Conservation (phyloP, 306 rosid species). For the Rosa persica region DNA sequence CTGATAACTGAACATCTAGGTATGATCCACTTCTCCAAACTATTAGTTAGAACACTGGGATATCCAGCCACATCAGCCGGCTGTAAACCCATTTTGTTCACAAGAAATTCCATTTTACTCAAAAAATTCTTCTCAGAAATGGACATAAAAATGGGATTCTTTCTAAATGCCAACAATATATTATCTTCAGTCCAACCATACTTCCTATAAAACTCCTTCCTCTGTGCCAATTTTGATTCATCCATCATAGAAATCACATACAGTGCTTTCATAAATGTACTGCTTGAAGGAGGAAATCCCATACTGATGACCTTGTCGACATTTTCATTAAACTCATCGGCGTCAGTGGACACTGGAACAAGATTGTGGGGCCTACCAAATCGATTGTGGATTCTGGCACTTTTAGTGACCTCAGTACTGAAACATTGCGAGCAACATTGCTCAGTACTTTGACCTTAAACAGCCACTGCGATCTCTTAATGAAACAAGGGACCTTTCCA, state of each 20-base stretch:
- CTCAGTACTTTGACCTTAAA: background rate
- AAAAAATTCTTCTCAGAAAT: background rate
- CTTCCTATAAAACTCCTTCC: background rate
- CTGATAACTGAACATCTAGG: background rate
- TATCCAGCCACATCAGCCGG: background rate
- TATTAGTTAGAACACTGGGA: background rate
- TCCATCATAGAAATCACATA: background rate
- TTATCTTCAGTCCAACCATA: background rate
- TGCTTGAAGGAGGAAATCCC: background rate
- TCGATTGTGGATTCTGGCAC: background rate
- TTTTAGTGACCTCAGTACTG: background rate
- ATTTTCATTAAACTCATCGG: background rate
- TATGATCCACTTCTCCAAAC: background rate
- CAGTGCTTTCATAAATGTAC: background rate
- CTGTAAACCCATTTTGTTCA: background rate
- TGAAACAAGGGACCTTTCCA: background rate
- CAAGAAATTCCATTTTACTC: background rate
- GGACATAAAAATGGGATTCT: background rate
- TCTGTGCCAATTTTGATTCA: background rate
- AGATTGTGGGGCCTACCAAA: background rate
- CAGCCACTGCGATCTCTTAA: background rate
- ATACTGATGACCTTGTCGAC: background rate
- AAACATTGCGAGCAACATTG: background rate
- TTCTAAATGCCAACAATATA: background rate
- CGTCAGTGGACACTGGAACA: background rate